Conservation (phyloP, 169 alveolate species). For the Plasmodium berghei region DNA sequence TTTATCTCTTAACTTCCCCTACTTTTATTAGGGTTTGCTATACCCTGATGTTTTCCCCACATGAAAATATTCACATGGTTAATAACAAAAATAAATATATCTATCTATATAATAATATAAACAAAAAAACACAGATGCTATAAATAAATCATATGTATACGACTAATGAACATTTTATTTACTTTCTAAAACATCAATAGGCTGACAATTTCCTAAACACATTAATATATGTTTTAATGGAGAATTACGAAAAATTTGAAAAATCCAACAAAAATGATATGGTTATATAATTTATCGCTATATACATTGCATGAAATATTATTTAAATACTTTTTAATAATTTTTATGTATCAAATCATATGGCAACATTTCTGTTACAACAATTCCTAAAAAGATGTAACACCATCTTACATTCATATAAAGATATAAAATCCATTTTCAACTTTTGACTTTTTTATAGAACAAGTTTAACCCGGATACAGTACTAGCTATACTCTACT, state of each 20-base stretch:
- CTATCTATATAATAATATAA: neutral
- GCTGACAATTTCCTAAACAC: conserved; percentile 47
- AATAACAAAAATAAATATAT: neutral
- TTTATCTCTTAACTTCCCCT: neutral
- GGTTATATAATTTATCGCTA: conserved; percentile 12
- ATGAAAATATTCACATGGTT: conserved; percentile 67
- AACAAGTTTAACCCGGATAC: conserved; percentile 41
- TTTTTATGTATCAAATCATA: too few relatives aligned
- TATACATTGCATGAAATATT: too few relatives aligned
- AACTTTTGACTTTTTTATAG: conserved; percentile 1
- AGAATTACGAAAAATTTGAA: conserved; percentile 8
- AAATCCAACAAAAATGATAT: conserved; percentile 1
- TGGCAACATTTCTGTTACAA: too few relatives aligned
- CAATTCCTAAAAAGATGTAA: too few relatives aligned
- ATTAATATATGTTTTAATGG: conserved; percentile 17
- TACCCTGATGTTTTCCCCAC: conserved; percentile 25
- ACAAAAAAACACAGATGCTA: neutral
- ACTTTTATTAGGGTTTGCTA: conserved; percentile 34
- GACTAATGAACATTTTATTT: neutral
- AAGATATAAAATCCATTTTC: too few relatives aligned
- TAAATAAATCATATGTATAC: neutral
- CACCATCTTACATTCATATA: too few relatives aligned
- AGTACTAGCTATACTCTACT: conserved; percentile 50
- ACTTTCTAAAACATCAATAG: neutral
- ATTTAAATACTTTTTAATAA: too few relatives aligned